Evolutionary conservation across 352 stramenopile species (phyloP).

Genomic region (Globisporangium splendens): DNA sequence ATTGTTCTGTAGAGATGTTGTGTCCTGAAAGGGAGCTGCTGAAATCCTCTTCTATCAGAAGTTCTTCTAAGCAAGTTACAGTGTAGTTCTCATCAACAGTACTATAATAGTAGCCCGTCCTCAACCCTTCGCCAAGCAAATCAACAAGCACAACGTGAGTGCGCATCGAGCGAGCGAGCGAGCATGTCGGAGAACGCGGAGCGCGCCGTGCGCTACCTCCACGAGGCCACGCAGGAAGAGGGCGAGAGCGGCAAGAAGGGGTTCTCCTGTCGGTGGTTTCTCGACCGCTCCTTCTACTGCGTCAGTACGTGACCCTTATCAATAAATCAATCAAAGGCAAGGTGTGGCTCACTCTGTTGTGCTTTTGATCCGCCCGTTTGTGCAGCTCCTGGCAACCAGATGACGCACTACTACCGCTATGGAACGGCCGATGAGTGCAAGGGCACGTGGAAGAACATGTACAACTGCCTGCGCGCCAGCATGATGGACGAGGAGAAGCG

Average conservation of each 20-base stretch:
- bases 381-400: slow-evolving; percentile 71
- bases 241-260: slow-evolving; percentile 36
- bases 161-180: too few relatives aligned
- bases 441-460: slow-evolving; percentile 81
- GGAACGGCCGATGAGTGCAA: slow-evolving; percentile 74
- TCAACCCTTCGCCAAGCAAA: neutral
- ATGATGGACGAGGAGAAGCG: slow-evolving; percentile 79
- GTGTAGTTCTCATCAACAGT: too few relatives aligned
- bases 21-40: too few relatives aligned
- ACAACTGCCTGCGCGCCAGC: slow-evolving; percentile 69
- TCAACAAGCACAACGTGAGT: too few relatives aligned
- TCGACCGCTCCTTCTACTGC: slow-evolving; percentile 79
- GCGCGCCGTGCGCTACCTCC: slow-evolving; percentile 61
- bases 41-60: too few relatives aligned
- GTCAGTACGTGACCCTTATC: slow-evolving; percentile 60
- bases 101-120: too few relatives aligned
- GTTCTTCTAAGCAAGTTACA: too few relatives aligned
- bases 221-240: slow-evolving; percentile 31
- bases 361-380: too few relatives aligned
- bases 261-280: slow-evolving; percentile 71
- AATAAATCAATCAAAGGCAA: too few relatives aligned
- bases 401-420: slow-evolving; percentile 79
- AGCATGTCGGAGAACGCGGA: slow-evolving; percentile 35
- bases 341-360: too few relatives aligned
- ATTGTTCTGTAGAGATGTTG: too few relatives aligned